These are phyloP conservation scores for Cardamine resedifolia DNA, from an alignment of 345 rosid genomes.

Conservation along the genomic window DNA sequence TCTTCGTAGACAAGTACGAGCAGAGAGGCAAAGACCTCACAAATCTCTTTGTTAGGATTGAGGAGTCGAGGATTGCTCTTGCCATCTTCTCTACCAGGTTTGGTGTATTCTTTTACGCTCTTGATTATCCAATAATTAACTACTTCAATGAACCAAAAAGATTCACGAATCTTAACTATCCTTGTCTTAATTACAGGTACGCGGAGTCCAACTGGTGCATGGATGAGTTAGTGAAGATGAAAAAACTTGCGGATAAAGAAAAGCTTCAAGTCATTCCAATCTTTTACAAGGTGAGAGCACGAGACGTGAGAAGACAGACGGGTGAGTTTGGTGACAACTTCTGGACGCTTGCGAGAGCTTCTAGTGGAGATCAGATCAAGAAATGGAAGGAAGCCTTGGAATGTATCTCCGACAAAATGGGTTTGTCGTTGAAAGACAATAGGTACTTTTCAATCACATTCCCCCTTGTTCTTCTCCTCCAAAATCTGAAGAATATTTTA, in stretches of 20 bases:
- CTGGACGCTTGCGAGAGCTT: background rate
- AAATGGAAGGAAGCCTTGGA: background rate
- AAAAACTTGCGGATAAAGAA: background rate
- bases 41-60: slow-evolving; percentile 12
- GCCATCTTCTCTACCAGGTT: slow-evolving; percentile 29
- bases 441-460: background rate
- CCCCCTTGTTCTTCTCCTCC: too few species aligned
- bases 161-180: background rate
- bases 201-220: slow-evolving; percentile 4
- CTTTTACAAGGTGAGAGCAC: background rate
- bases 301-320: background rate
- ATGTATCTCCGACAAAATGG: background rate
- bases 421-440: background rate
- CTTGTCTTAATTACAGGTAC: background rate
- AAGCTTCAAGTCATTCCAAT: slow-evolving; percentile 21
- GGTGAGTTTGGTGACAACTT: slow-evolving; percentile 28
- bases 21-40: slow-evolving; percentile 19
- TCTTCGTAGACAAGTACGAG: slow-evolving; percentile 23
- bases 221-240: slow-evolving; percentile 21
- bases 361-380: slow-evolving; percentile 5
- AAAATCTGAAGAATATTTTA: too few species aligned
- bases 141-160: background rate
- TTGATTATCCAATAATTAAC: background rate
- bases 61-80: slow-evolving; percentile 8
- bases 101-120: background rate